A percentile compares a stretch with the other conserved stretches of the same genome.
phyloP scores from a whole-genome alignment of 2,329 filamentous ascomycete species.

The Colletotrichum euphorbiae region DNA sequence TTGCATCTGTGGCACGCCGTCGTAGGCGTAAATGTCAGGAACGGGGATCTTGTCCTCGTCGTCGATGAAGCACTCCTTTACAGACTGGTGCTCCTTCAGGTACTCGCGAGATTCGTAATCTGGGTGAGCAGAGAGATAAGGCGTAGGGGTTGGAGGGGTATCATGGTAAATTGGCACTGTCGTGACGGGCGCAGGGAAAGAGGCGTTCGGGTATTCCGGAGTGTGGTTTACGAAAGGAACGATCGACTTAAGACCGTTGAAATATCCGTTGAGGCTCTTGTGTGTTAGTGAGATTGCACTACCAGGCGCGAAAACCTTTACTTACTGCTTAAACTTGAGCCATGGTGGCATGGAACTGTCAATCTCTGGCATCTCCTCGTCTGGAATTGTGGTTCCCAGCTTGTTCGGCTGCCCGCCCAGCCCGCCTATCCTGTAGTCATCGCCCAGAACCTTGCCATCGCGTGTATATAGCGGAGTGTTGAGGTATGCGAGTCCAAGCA shows the following conservation, averaged over 20 bases:
- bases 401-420: conserved; percentile 33
- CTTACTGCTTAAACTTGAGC: conserved; percentile 58
- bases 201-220: conserved; percentile 76
- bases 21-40: conserved; percentile 75
- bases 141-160: conserved; percentile 56
- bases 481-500: conserved; percentile 57
- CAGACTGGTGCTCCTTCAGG: conserved; percentile 61
- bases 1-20: conserved; percentile 79
- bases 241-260: conserved; percentile 79
- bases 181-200: conserved; percentile 49
- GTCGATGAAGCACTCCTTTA: conserved; percentile 74
- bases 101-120: conserved; percentile 74
- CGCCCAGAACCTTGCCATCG: conserved; percentile 42
- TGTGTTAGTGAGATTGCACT: conserved; percentile 34
- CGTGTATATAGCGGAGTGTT: conserved; percentile 45
- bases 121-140: conserved; percentile 69
- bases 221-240: conserved; percentile 72
- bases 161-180: conserved; percentile 49
- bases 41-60: conserved; percentile 65
- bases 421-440: conserved; percentile 37
- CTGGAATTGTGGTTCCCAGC: conserved; percentile 49
- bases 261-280: conserved; percentile 81
- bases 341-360: conserved; percentile 50
- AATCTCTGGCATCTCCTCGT: conserved; percentile 50
- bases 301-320: conserved; percentile 4